Conservation (phyloP, 2,329 filamentous ascomycete species). For the Lasiodiplodia sp. region DNA sequence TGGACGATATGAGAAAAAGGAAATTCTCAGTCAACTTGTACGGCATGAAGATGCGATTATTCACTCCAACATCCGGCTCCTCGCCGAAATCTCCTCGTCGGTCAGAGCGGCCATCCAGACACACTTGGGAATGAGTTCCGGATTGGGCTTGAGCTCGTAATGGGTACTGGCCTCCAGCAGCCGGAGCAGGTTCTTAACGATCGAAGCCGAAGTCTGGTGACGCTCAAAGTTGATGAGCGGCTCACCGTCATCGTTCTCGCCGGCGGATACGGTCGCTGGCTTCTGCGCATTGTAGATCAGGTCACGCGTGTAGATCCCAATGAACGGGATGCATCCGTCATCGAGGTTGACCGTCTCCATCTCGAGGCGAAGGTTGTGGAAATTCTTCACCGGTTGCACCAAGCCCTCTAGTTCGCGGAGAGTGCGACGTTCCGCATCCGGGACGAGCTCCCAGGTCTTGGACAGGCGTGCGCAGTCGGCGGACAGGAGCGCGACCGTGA, state of each 20-base stretch:
- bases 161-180: constrained; percentile 80
- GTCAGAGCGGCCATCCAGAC: constrained; percentile 83
- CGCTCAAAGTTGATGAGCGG: constrained; percentile 84
- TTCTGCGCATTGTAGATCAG: constrained; percentile 82
- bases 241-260: constrained; percentile 65
- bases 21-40: not conserved
- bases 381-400: constrained; percentile 80
- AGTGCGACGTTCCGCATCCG: constrained; percentile 68
- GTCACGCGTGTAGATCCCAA: constrained; percentile 82
- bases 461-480: constrained; percentile 73
- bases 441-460: constrained; percentile 75
- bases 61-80: constrained; percentile 32
- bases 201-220: constrained; percentile 75
- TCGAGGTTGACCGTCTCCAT: constrained; percentile 76
- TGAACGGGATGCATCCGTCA: constrained; percentile 81
- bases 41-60: not conserved
- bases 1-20: not conserved
- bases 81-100: constrained; percentile 71
- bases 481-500: constrained; percentile 78
- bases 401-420: constrained; percentile 74
- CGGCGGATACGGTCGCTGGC: constrained; percentile 57
- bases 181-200: constrained; percentile 80
- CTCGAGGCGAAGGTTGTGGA: constrained; percentile 76
- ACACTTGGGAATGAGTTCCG: constrained; percentile 79
- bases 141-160: constrained; percentile 76